Conservation (phyloP, 768 basidiomycete genomes). For the Suillus occidentalis region DNA sequence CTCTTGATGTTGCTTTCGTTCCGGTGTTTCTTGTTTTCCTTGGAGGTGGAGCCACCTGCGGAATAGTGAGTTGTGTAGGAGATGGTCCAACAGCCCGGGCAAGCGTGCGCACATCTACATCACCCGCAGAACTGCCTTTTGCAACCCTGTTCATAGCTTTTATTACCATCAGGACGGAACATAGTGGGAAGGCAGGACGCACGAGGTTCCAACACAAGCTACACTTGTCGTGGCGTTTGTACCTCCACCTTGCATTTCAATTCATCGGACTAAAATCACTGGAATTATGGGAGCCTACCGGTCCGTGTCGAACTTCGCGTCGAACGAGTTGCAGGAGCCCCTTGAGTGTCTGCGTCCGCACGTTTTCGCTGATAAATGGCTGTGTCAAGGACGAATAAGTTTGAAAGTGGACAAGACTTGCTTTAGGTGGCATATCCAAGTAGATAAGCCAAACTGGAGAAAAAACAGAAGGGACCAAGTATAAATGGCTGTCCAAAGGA, state of each 20-base stretch:
- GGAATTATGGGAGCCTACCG: slow-evolving; percentile 16
- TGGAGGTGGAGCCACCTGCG: slow-evolving; percentile 28
- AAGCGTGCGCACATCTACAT: slow-evolving; percentile 25
- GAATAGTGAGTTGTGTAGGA: slow-evolving; percentile 9
- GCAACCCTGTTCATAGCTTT: slow-evolving; percentile 15
- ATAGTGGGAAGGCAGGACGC: slow-evolving; percentile 17
- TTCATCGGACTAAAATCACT: slow-evolving; percentile 18
- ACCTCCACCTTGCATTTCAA: slow-evolving; percentile 17
- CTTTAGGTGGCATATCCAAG: slow-evolving; percentile 39
- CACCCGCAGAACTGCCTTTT: slow-evolving; percentile 18
- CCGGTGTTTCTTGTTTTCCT: slow-evolving; percentile 43
- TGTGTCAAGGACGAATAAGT: slow-evolving; percentile 26
- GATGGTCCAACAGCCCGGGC: neutral
- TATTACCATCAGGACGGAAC: slow-evolving; percentile 22
- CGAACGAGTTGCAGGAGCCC: slow-evolving; percentile 38
- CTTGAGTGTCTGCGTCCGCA: slow-evolving; percentile 38
- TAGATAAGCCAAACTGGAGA: neutral
- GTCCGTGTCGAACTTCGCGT: slow-evolving; percentile 47
- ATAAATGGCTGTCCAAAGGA: neutral
- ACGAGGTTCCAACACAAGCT: slow-evolving; percentile 20
- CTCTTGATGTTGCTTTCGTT: slow-evolving; percentile 19
- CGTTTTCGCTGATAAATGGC: slow-evolving; percentile 54
- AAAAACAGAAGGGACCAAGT: neutral
- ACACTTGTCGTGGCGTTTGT: slow-evolving; percentile 13
- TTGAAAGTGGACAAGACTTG: slow-evolving; percentile 13